phyloP scores from a whole-genome alignment of 768 basidiomycete species.

The Russula brevipes region DNA sequence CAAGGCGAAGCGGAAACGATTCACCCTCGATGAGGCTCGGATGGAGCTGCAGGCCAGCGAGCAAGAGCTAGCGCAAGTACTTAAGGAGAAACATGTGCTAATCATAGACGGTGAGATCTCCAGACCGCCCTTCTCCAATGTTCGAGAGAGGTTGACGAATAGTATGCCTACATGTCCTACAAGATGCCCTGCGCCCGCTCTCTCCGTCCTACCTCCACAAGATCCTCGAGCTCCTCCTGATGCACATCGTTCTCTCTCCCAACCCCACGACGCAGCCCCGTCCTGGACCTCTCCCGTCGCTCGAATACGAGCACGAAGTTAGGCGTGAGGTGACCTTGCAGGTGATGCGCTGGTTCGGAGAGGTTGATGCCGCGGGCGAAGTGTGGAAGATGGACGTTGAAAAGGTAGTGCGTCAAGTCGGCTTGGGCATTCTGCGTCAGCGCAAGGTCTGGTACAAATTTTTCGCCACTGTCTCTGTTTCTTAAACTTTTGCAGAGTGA shows the following conservation, averaged over 20 bases:
- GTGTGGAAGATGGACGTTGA: slow-evolving; percentile 64
- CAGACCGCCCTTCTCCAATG: neutral
- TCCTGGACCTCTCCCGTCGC: slow-evolving; percentile 55
- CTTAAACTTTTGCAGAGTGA: slow-evolving; percentile 43
- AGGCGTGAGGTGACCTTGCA: slow-evolving; percentile 55
- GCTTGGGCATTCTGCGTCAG: slow-evolving; percentile 63
- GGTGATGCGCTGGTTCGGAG: slow-evolving; percentile 81
- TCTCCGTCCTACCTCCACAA: slow-evolving; percentile 58
- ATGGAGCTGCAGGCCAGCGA: slow-evolving; percentile 79
- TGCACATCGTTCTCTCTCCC: slow-evolving; percentile 59
- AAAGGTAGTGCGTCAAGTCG: slow-evolving; percentile 66
- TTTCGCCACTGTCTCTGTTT: neutral
- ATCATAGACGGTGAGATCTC: slow-evolving; percentile 53
- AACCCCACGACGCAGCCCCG: slow-evolving; percentile 48
- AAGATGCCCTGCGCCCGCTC: slow-evolving; percentile 72
- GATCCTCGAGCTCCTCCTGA: slow-evolving; percentile 72
- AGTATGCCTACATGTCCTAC: neutral
- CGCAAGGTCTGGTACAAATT: slow-evolving; percentile 43
- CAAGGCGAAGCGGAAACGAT: slow-evolving; percentile 34
- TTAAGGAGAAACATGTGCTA: slow-evolving; percentile 68
- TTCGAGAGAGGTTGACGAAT: neutral
- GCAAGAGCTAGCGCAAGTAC: slow-evolving; percentile 56
- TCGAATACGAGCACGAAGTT: slow-evolving; percentile 73
- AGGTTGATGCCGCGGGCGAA: slow-evolving; percentile 33
- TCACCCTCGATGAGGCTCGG: slow-evolving; percentile 59